Evolutionary conservation across 441 rosid species (phyloP).

Genomic region (Pelargonium fulgidum): DNA sequence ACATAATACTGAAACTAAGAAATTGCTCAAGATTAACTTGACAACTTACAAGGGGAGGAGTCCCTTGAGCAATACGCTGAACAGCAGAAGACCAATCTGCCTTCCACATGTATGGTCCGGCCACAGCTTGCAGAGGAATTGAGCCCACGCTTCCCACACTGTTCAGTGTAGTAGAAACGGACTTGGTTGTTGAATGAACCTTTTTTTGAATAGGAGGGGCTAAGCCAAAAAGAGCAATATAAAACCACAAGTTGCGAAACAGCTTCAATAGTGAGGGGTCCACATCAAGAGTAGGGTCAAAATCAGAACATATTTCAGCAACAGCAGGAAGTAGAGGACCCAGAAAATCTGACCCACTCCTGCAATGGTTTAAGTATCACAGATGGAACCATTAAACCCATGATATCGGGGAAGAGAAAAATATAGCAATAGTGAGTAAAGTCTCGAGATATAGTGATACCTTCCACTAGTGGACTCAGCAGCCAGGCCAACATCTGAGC

Average conservation of each 20-base stretch:
- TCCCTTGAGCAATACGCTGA: conserved; percentile 89
- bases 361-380: conserved; percentile 31
- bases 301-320: conserved; percentile 95
- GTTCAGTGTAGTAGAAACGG: conserved; percentile 60
- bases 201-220: conserved; percentile 61
- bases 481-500: conserved; percentile 96
- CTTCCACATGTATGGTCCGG: conserved; percentile 97
- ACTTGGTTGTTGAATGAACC: conserved; percentile 38
- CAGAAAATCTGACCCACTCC: conserved; percentile 96
- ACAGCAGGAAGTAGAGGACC: conserved; percentile 98
- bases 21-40: conserved; percentile 36
- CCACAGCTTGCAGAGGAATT: conserved; percentile 85
- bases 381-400: conserved; percentile 17
- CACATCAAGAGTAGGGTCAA: conserved; percentile 73
- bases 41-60: conserved; percentile 80
- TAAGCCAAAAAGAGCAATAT: conserved; percentile 91
- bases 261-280: conserved; percentile 94
- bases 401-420: conserved; percentile 13
- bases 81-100: conserved; percentile 75
- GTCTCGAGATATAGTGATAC: conserved; percentile 29
- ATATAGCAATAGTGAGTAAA: conserved; percentile 18
- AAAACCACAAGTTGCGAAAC: conserved; percentile 98
- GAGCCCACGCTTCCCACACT: conserved; percentile 66
- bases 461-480: conserved; percentile 96
- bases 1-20: too few species aligned